A percentile compares a stretch with the other conserved stretches of the same genome.
Evolutionary conservation across 2,329 filamentous ascomycete species (phyloP).

Genomic region (Colletotrichum sp.): DNA sequence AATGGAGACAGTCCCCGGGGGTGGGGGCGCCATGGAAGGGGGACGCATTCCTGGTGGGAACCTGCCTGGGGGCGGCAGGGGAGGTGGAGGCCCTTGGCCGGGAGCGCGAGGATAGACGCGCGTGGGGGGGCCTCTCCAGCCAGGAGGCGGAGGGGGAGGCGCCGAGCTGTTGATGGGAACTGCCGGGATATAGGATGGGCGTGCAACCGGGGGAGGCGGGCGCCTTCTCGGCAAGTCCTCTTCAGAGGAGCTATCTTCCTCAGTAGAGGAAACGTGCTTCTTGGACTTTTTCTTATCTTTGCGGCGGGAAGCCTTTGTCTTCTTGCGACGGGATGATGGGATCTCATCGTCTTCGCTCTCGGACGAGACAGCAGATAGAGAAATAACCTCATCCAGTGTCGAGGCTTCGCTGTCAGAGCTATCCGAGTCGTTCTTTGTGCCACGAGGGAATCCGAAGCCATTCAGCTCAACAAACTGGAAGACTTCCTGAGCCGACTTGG

Average conservation of each 20-base stretch:
- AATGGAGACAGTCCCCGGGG: not conserved
- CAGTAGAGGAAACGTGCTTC: not conserved
- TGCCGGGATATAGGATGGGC: conserved; percentile 27
- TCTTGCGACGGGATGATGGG: not conserved
- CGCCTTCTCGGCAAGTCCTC: conserved; percentile 27
- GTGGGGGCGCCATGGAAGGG: not conserved
- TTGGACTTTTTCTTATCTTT: conserved; percentile 8
- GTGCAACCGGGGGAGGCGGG: not conserved
- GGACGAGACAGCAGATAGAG: not conserved
- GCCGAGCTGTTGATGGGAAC: not conserved
- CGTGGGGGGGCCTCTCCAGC: conserved; percentile 4
- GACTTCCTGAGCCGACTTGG: conserved; percentile 40
- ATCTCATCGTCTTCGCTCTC: conserved; percentile 3
- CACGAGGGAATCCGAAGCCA: conserved; percentile 33
- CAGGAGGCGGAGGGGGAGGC: conserved; percentile 8
- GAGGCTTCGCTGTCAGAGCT: conserved; percentile 11
- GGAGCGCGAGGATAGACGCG: conserved; percentile 18
- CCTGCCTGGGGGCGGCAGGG: not conserved
- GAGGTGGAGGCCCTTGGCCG: not conserved
- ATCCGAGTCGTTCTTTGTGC: conserved; percentile 8
- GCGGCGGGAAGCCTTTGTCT: not conserved
- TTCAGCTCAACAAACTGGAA: conserved; percentile 31
- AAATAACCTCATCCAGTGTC: conserved; percentile 7
- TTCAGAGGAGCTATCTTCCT: not conserved
- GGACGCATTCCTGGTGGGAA: conserved; percentile 3